A percentile compares a stretch with the other conserved stretches of the same genome.
These are phyloP conservation scores for Acer negundo DNA, from an alignment of 345 rosid species.

Conservation along the genomic window DNA sequence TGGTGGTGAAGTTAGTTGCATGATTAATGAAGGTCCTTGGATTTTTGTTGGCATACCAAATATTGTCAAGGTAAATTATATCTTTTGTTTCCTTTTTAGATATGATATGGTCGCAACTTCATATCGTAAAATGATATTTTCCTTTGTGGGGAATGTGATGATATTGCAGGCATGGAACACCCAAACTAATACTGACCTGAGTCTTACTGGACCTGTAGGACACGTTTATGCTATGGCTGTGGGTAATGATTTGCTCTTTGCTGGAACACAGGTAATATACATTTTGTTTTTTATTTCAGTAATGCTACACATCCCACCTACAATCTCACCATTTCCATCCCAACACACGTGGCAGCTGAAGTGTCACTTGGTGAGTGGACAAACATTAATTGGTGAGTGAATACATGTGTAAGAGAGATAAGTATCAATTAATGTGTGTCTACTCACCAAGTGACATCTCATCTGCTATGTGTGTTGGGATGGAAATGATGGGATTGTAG, in stretches of 20 bases:
- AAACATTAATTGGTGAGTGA: no score
- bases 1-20: slow-evolving; percentile 92
- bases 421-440: no score
- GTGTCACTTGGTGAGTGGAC: no score
- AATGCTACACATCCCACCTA: no score
- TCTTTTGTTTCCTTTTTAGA: no score
- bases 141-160: background rate
- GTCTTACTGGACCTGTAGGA: slow-evolving; percentile 92
- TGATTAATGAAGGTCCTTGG: slow-evolving; percentile 97
- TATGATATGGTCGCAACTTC: background rate
- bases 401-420: no score
- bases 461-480: no score
- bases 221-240: slow-evolving; percentile 89
- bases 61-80: slow-evolving; percentile 66
- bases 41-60: slow-evolving; percentile 86
- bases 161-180: slow-evolving; percentile 81
- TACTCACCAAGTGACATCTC: no score
- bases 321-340: no score
- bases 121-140: slow-evolving; percentile 6
- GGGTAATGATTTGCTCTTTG: slow-evolving; percentile 80
- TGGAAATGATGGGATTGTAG: no score
- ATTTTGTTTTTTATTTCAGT: background rate
- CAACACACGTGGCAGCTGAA: no score
- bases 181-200: slow-evolving; percentile 68
- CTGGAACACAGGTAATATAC: slow-evolving; percentile 78